A percentile compares a stretch with the other conserved stretches of the same genome.
These are phyloP conservation scores for Cucumis sativus DNA, from an alignment of 306 rosid genomes.

Conservation along the genomic window Cucumber_9930_V3 NC_026657.2:22635501-22636000, in stretches of 20 bases:
- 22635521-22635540: neutral
- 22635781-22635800: neutral
- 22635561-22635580: neutral
- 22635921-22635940: neutral
- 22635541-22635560: neutral
- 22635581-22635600: conserved; percentile 2
- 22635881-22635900: neutral
- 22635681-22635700: conserved; percentile 18
- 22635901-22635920: neutral
- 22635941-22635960: neutral
- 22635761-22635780: neutral
- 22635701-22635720: neutral
- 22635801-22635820: neutral
- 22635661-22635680: conserved; percentile 37
- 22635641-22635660: conserved; percentile 44
- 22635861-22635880: neutral
- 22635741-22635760: neutral
- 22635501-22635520: neutral
- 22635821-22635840: too few relatives aligned
- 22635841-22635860: neutral
- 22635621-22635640: conserved; percentile 38
- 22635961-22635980: neutral
- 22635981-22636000: neutral
- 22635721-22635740: neutral
- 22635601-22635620: conserved; percentile 35